These are phyloP conservation scores for Quercus phellos DNA, from an alignment of 331 rosid species.

Conservation along the genomic window DNA sequence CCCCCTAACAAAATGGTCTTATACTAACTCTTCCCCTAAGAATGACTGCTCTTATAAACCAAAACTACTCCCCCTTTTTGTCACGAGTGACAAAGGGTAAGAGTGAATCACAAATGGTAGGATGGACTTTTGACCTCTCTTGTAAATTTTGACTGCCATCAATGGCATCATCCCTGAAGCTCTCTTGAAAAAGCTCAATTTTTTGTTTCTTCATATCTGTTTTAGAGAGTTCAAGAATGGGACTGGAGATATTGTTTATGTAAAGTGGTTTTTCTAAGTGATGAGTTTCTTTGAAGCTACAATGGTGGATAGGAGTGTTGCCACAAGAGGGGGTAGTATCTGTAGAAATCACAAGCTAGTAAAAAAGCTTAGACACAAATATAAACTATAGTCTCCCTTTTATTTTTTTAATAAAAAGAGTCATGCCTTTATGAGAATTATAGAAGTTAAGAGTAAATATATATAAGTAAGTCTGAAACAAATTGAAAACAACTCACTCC, in stretches of 20 bases:
- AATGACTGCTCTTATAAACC: too few species aligned
- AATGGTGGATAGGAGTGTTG: slow-evolving; percentile 16
- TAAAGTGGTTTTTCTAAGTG: neutral
- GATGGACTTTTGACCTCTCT: neutral
- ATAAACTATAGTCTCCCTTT: neutral
- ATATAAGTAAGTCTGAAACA: neutral
- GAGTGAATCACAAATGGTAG: slow-evolving; percentile 1
- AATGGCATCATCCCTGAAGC: slow-evolving; percentile 15
- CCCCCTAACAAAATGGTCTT: too few species aligned
- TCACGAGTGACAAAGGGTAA: too few species aligned
- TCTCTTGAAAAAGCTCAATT: slow-evolving; percentile 39
- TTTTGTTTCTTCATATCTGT: slow-evolving; percentile 29
- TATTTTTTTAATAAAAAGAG: neutral
- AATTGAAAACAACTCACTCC: slow-evolving; percentile 16
- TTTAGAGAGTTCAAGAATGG: neutral
- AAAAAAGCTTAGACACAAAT: neutral
- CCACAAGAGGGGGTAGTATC: slow-evolving; percentile 29
- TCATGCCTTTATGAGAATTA: neutral
- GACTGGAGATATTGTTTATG: neutral
- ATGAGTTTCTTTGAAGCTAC: neutral
- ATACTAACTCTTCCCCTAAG: too few species aligned
- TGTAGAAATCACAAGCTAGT: slow-evolving; percentile 2
- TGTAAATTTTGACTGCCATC: neutral
- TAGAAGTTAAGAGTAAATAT: too few species aligned
- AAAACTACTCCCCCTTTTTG: too few species aligned